Base-by-base conservation (phyloP, 2,329 filamentous ascomycete genomes). In the Aspergillus floridensis region DNA sequence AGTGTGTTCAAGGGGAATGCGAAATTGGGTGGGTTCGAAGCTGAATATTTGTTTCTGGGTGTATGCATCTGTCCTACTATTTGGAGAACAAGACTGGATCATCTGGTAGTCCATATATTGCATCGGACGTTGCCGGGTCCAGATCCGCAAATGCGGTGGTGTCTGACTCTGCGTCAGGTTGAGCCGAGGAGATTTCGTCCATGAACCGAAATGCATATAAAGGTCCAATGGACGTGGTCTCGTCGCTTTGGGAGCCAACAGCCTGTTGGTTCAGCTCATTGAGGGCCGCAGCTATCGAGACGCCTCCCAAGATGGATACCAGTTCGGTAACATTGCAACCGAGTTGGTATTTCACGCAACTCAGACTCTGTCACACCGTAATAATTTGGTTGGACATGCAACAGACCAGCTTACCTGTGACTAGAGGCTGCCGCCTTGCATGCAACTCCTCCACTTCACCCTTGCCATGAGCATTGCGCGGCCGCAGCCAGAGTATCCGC, bases 401-500 rank as follows among this genome's bases (percentile, higher is more conserved):
- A 35, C 12, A 16, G 32, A 4, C 10, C 26, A 29, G 32, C 32
- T 12, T 47, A 56, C 49, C 35, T 24, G 8, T 49, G 24, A 56
- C 51, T 10, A 59, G 24, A n/a, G 44, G 48, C 6, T 8, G 26
- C 2, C 59, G 51, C 14, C 32, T 48, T 19, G 55, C 52, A 61
- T 52, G 49, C 49, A 57, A 49, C 24, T 59, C 24, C 32, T 59
- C 49, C 12, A 5, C 4, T 8, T 50, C 32, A 11, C 44, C 49
- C 10, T 48, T 10, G 1, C 53, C 19, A n/a, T 53, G n/a, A 4
- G 22, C 16, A 49, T 22, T 11, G 29, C 44, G 29, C 26, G 53
- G 22, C 6, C 24, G 35, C 1, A 59, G 50, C 59, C 59, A 59
- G 31, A 57, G 47, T n/a, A 61, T 1, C 5, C 57, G 59, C 5